Evolutionary conservation across 2,329 filamentous ascomycete species (phyloP), one percentile per base, ranked within the genome.

Genomic region (Xylaria sp.): DNA sequence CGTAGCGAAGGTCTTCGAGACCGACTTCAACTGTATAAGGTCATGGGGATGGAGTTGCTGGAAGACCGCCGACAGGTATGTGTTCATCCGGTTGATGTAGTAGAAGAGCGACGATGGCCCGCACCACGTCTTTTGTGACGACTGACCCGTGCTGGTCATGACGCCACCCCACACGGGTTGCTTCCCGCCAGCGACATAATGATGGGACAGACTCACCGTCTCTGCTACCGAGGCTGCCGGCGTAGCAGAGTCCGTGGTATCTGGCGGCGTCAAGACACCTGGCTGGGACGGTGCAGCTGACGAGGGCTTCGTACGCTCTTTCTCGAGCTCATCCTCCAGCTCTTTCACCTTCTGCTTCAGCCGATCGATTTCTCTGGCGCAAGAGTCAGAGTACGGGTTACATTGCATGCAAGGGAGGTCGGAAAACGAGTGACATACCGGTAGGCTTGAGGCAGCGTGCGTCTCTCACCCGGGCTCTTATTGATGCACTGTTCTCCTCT

Each of bases 41-140:
- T 71, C 59, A 6, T 67, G 66, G 3, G 66, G 63, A 50, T 72
- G 68, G n/a, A 69, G 58, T 54, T 74, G 71, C 37, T 75, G 70
- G 4, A 75, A 60, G 4, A 67, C 66, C 4, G 63, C 60, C n/a
- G 68, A 70, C 30, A 78, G 66, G 59, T 73, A 78, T 7, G 62
- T 66, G 52, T 68, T 74, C 64, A 79, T 70, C 34, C 75, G 73
- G 13, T 67, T 67, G 51, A 76, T 76, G 64, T 75, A 79, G 62
- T 75, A 78, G 65, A 73, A 76, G 6, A 73, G 65, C 9, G 77
- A 79, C 8, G 75, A 74, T 1, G 75, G 70, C 1, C 77, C 78
- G 63, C 76, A 79, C 66, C 72, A 77, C 23, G 73, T 71, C 56
- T 68, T 69, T 39, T 73, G 69, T 18, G 68, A 67, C 2, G 72